phyloP scores from a whole-genome alignment of 129 eudicot species.

The Arctium minus region DNA sequence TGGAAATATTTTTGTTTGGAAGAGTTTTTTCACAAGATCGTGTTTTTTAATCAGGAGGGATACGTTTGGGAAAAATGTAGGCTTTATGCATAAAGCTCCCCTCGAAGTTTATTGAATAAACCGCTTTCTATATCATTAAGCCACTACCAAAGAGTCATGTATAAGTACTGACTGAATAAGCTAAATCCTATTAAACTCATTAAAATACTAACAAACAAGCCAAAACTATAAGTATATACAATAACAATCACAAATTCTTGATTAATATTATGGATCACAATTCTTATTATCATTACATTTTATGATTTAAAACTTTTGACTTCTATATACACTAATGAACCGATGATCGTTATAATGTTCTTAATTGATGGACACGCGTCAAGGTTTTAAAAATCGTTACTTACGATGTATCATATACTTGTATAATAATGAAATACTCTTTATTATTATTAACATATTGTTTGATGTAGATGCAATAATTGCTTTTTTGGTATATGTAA shows the following conservation, averaged over 20 bases:
- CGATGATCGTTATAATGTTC: neutral
- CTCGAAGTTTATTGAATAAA: no score
- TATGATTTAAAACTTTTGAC: constrained; percentile 12
- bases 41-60: no score
- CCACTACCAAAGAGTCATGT: no score
- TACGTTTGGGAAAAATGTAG: no score
- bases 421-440: neutral
- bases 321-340: neutral
- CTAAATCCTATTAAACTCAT: no score
- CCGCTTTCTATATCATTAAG: no score
- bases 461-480: constrained; percentile 27
- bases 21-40: no score
- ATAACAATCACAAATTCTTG: no score
- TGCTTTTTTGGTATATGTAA: constrained; percentile 13
- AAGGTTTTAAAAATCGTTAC: neutral
- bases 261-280: neutral
- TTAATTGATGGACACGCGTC: neutral
- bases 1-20: no score
- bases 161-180: no score
- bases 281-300: neutral
- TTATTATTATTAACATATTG: neutral
- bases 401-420: constrained; percentile 19
- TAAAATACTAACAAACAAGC: no score
- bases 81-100: no score
- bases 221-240: neutral